Evolutionary conservation across 2,329 filamentous ascomycete genomes (phyloP).

Genomic region (Chaetomiaceae sp.): DNA sequence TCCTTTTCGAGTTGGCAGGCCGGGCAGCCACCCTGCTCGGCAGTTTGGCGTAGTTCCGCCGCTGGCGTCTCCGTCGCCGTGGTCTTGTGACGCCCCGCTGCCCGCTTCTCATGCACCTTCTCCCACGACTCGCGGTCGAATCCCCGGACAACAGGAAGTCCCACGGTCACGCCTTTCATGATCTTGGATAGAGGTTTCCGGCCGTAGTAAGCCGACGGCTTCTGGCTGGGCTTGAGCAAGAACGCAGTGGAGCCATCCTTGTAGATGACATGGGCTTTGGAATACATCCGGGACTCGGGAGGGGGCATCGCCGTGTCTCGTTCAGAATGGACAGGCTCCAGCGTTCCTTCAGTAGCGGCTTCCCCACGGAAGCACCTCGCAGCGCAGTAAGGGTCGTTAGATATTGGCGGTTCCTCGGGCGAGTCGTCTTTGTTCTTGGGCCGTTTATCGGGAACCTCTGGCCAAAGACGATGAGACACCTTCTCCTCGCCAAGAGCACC

Average conservation of each 20-base stretch:
- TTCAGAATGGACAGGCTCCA: constrained; percentile 39
- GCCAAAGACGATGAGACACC: constrained; percentile 79
- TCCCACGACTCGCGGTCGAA: constrained; percentile 79
- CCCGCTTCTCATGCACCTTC: constrained; percentile 54
- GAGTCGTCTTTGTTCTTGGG: constrained; percentile 31
- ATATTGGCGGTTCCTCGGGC: constrained; percentile 39
- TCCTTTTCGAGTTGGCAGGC: constrained; percentile 61
- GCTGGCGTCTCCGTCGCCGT: neutral
- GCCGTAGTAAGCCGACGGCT: constrained; percentile 80
- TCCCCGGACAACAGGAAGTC: constrained; percentile 81
- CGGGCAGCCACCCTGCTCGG: constrained; percentile 37
- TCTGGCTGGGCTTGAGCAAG: constrained; percentile 77
- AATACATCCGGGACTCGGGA: constrained; percentile 52
- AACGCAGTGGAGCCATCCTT: constrained; percentile 73
- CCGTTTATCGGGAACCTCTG: constrained; percentile 45
- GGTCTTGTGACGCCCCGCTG: constrained; percentile 21
- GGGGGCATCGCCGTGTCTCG: constrained; percentile 36
- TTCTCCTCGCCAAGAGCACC: constrained; percentile 89
- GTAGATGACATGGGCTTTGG: constrained; percentile 80
- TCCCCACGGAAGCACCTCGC: constrained; percentile 56
- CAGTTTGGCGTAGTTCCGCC: neutral
- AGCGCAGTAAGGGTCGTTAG: constrained; percentile 54
- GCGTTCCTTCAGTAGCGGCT: constrained; percentile 50
- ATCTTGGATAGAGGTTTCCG: constrained; percentile 79
- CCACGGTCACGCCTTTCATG: constrained; percentile 74